Base-by-base conservation (phyloP, 2,329 filamentous ascomycete genomes). In the Trichoderma hamatum region DNA sequence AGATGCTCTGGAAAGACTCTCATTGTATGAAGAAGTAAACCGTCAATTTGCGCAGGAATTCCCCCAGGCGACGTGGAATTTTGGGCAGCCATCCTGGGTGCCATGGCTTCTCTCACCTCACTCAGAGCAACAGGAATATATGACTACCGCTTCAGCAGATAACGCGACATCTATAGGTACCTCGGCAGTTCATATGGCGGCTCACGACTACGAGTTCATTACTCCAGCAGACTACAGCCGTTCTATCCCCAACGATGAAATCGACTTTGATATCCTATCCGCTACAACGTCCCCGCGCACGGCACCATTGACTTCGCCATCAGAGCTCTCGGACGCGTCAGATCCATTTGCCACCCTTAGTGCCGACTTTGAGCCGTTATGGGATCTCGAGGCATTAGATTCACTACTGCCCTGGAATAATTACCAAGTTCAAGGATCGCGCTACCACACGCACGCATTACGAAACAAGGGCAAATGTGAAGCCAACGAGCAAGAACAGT, bases 41-140 rank as follows among this genome's bases (percentile, higher is more conserved):
- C 61, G 61, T 43, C 61, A 55, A 21, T 64, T 64, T 39, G 61
- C 49, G n/a, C 61, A 64, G 24, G 61, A 55, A 34, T 43, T 55
- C 3, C 49, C 61, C 11, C 61, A 64, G 3, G 43, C 54, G 24
- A 51, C 61, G 13, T 13, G 49, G 34, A 19, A 19, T 2, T 11
- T 43, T 21, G 61, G 14, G 34, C 30, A 63, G 16, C 51, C 19
- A 9, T 30, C 19, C 49, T 4, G 49, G 34, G 16, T 55, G 21
- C 61, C 49, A 21, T 64, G 61, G 51, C 28, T 55, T 64, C 21
- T 55, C 61, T 64, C 61, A 43, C 34, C 34, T 14, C 26, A 30
- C 16, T 16, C 49, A 55, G 49, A 26, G 13, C 61, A 13, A 43
- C 61, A 39, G 36, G 61, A 55, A 39, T 28, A 3, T 34, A n/a